These are phyloP conservation scores for Ceratocystis diversiconidia DNA, from an alignment of 2,329 filamentous ascomycete species.

Conservation along the genomic window DNA sequence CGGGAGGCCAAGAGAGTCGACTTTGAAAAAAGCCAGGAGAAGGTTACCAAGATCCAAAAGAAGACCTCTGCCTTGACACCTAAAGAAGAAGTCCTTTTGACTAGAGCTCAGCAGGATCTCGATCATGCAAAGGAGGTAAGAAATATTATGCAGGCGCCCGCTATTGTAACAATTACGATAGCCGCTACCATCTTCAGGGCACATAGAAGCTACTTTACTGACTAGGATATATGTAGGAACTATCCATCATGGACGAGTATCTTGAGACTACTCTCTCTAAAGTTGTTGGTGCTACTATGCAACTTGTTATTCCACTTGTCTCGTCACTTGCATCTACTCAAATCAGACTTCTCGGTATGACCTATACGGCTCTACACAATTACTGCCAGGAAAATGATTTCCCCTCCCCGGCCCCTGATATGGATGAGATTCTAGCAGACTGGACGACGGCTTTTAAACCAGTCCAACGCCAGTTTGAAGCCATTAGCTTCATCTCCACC, in stretches of 20 bases:
- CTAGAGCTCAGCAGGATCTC: conserved; percentile 58
- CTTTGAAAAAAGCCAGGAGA: conserved; percentile 62
- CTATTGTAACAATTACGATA: background rate
- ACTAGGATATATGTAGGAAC: conserved; percentile 37
- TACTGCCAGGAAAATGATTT: conserved; percentile 57
- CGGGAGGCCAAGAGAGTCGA: conserved; percentile 70
- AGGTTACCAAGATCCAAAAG: conserved; percentile 52
- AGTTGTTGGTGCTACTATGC: conserved; percentile 55
- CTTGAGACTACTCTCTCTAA: conserved; percentile 57
- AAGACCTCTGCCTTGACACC: conserved; percentile 54
- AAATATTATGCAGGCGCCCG: background rate
- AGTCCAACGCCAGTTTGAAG: conserved; percentile 52
- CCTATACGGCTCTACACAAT: conserved; percentile 62
- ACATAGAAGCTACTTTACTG: background rate
- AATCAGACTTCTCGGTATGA: conserved; percentile 60
- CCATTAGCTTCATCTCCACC: conserved; percentile 46
- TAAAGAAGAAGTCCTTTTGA: conserved; percentile 57
- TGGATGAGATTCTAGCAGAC: conserved; percentile 52
- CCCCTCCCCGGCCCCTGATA: conserved; percentile 56
- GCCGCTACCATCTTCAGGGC: background rate
- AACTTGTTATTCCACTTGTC: conserved; percentile 58
- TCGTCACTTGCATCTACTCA: conserved; percentile 60
- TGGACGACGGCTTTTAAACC: conserved; percentile 53
- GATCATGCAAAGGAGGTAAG: conserved; percentile 48
- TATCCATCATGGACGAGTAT: conserved; percentile 60